phyloP scores from a whole-genome alignment of 2,329 filamentous ascomycete genomes.

The Furcasterigmium sp. region DNA sequence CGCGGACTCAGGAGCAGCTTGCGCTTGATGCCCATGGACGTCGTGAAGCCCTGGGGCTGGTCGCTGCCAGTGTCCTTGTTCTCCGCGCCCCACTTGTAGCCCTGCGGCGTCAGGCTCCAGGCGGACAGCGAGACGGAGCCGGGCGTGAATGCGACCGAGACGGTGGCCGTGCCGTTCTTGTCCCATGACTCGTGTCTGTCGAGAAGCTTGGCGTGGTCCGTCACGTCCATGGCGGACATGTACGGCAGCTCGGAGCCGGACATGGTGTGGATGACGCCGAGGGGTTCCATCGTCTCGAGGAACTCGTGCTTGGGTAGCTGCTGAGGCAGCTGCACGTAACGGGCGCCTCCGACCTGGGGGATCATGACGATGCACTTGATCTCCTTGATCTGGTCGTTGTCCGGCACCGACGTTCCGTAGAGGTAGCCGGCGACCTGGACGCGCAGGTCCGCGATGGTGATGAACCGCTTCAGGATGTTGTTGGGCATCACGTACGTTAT shows the following conservation, averaged over 20 bases:
- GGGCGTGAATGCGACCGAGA: constrained; percentile 94
- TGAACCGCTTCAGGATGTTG: constrained; percentile 97
- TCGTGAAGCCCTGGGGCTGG: constrained; percentile 89
- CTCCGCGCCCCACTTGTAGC: constrained; percentile 95
- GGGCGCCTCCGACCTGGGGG: constrained; percentile 89
- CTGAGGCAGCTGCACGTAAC: constrained; percentile 85
- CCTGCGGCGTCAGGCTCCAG: constrained; percentile 85
- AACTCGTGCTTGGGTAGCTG: constrained; percentile 90
- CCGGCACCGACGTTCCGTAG: constrained; percentile 85
- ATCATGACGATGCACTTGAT: constrained; percentile 96
- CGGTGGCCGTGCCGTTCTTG: constrained; percentile 82
- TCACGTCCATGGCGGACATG: constrained; percentile 94
- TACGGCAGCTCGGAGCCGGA: constrained; percentile 93
- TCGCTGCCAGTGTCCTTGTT: constrained; percentile 92
- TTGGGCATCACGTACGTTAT: constrained; percentile 98
- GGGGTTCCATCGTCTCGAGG: constrained; percentile 77
- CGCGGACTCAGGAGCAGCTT: constrained; percentile 90
- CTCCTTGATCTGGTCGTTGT: constrained; percentile 97
- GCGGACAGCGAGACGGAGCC: constrained; percentile 92
- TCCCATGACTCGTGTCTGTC: constrained; percentile 75
- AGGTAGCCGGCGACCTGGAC: constrained; percentile 96
- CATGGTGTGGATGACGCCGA: constrained; percentile 92
- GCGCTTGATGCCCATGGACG: constrained; percentile 89
- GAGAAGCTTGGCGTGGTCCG: constrained; percentile 86
- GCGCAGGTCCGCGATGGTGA: constrained; percentile 91